Evolutionary conservation across 2,329 filamentous ascomycete species (phyloP), one percentile per base, ranked within the genome.

Genomic region (Trichoderma guizhouense): DNA sequence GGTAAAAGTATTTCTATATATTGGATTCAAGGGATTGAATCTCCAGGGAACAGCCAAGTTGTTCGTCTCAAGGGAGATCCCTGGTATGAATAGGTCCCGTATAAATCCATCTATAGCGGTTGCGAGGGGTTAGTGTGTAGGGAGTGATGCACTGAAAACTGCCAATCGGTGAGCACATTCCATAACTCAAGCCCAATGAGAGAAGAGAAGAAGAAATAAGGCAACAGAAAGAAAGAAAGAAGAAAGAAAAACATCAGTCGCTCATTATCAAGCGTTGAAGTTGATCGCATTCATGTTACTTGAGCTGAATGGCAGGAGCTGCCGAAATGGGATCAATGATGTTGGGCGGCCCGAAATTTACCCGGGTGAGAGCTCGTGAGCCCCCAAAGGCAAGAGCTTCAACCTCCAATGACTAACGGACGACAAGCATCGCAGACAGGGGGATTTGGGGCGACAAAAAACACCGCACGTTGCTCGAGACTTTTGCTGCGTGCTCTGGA

Each of bases 281-380:
- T 12, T 34, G 43, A 61, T n/a, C 15, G 1, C 3, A 18, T 8
- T 47, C 32, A 15, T 32, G 55, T 5, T 21, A 21, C 8, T 21
- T 3, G 21, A 36, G 15, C 15, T 8, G n/a, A 15, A 61, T 9
- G 12, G 5, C 24, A 43, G 57, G 57, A 69, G 57, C 57, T 53
- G 66, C 66, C 57, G 30, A 69, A 69, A 69, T 21, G 30, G 66
- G 66, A 11, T n/a, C n/a, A n/a, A 15, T 5, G 39, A 47, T 3
- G 43, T 21, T 36, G 47, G 12, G 26, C 72, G 71, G 62, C 3
- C 71, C 71, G 71, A 71, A 21, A 24, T 72, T 72, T 71, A 66
- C 62, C 71, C 71, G 71, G 47, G 7, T n/a, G 18, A 34, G 61
- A 47, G 61, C 71, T 72, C 39, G 26, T 21, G 68, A 34, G 51